Conservation (phyloP, 108 stramenopile genomes). For the Discostella pseudostelligera region DNA sequence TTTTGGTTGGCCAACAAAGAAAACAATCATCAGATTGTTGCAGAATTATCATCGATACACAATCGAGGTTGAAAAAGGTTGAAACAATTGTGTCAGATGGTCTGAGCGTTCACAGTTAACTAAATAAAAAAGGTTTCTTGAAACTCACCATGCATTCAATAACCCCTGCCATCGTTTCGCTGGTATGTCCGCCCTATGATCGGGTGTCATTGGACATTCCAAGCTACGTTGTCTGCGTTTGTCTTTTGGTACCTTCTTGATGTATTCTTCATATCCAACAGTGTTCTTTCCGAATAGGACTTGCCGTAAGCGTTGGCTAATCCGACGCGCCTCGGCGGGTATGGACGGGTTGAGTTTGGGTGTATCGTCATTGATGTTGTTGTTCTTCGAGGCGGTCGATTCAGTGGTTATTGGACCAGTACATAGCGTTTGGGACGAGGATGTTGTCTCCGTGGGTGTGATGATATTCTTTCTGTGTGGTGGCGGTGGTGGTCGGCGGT, state of each 20-base stretch:
- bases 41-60: no score
- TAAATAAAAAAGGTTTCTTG: no score
- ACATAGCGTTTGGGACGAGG: background rate
- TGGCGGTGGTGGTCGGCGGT: background rate
- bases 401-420: background rate
- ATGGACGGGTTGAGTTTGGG: conserved; percentile 54
- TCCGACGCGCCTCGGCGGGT: conserved; percentile 60
- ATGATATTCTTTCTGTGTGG: background rate
- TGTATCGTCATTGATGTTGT: background rate
- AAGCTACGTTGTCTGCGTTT: conserved; percentile 54
- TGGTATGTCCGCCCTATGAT: conserved; percentile 71
- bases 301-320: conserved; percentile 62
- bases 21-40: background rate
- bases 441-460: background rate
- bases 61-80: no score
- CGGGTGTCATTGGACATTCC: conserved; percentile 77
- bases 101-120: no score
- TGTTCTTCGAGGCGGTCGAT: background rate
- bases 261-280: conserved; percentile 74
- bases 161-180: conserved; percentile 78
- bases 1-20: conserved; percentile 1
- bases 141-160: conserved; percentile 77
- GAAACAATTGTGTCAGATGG: no score
- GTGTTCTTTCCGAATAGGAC: conserved; percentile 83
- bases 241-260: conserved; percentile 58